A percentile compares a stretch with the other conserved stretches of the same genome.
Conservation (phyloP, 2,329 filamentous ascomycete species). For the Chalaropsis thielavioides region DNA sequence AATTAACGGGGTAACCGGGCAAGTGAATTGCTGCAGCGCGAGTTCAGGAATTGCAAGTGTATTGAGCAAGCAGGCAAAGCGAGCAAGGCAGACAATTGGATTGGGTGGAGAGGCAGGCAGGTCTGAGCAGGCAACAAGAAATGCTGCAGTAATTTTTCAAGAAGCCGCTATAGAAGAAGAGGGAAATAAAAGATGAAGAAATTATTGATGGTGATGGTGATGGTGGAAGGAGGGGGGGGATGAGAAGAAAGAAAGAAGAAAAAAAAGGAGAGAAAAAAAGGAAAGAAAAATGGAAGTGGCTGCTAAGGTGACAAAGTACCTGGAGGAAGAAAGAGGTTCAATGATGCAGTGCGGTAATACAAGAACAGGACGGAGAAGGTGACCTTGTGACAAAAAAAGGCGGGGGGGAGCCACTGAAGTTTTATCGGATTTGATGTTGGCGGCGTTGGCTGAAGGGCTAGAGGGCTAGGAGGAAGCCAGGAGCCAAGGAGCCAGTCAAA, state of each 20-base stretch:
- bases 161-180: not conserved
- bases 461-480: slow-evolving; percentile 3
- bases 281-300: slow-evolving; percentile 7
- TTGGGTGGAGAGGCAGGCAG: not conserved
- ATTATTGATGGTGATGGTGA: not conserved
- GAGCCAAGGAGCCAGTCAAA: not conserved
- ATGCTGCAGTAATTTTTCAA: not conserved
- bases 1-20: slow-evolving; percentile 17
- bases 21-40: slow-evolving; percentile 12
- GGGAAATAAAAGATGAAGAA: slow-evolving; percentile 1
- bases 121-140: not conserved
- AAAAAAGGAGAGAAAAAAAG: not conserved
- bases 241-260: not conserved
- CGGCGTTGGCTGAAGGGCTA: slow-evolving; percentile 9
- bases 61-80: not conserved
- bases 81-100: not conserved
- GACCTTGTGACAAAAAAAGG: slow-evolving; percentile 13
- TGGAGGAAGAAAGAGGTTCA: slow-evolving; percentile 8
- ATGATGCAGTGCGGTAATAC: slow-evolving; percentile 9
- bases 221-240: not conserved
- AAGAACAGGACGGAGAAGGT: slow-evolving; percentile 10
- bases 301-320: slow-evolving; percentile 7
- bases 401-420: slow-evolving; percentile 9
- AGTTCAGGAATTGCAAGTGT: not conserved
- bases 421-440: slow-evolving; percentile 11